Percentiles rank a stretch among this genome's conserved stretches.
These are phyloP conservation scores for Pyrenophora seminiperda DNA, from an alignment of 2,329 filamentous ascomycete species.

Conservation along the genomic window DNA sequence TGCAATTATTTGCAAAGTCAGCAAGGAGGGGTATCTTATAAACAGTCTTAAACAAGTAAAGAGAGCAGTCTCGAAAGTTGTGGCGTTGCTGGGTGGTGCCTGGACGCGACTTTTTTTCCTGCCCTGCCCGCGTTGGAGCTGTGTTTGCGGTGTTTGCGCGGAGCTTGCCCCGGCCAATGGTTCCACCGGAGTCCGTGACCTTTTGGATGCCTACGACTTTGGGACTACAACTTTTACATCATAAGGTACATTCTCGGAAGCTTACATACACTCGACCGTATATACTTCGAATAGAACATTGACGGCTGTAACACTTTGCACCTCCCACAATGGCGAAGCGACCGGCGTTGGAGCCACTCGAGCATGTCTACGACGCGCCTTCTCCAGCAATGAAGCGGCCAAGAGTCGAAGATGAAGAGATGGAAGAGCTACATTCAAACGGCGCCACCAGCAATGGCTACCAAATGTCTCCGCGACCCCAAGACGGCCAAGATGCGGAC, in stretches of 20 bases:
- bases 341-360: slow-evolving; percentile 53
- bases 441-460: slow-evolving; percentile 37
- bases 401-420: slow-evolving; percentile 52
- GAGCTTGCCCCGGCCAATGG: slow-evolving; percentile 24
- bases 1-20: slow-evolving; percentile 12
- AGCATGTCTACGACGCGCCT: slow-evolving; percentile 46
- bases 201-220: slow-evolving; percentile 30
- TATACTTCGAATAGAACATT: background rate
- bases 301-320: background rate
- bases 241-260: background rate
- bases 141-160: slow-evolving; percentile 36
- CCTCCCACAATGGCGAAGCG: slow-evolving; percentile 52
- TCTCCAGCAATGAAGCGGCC: slow-evolving; percentile 57
- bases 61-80: slow-evolving; percentile 40
- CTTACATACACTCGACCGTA: background rate
- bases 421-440: slow-evolving; percentile 37
- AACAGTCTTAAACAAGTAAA: slow-evolving; percentile 24
- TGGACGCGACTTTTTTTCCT: slow-evolving; percentile 45
- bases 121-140: slow-evolving; percentile 33
- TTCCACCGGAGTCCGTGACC: slow-evolving; percentile 22
- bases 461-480: slow-evolving; percentile 34
- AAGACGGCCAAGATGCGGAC: slow-evolving; percentile 43
- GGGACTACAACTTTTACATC: slow-evolving; percentile 1
- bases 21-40: no score
- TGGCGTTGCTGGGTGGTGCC: slow-evolving; percentile 38